Evolutionary conservation across 495 filamentous ascomycete genomes (phyloP).

Genomic region (Penicillium paradoxum): DNA sequence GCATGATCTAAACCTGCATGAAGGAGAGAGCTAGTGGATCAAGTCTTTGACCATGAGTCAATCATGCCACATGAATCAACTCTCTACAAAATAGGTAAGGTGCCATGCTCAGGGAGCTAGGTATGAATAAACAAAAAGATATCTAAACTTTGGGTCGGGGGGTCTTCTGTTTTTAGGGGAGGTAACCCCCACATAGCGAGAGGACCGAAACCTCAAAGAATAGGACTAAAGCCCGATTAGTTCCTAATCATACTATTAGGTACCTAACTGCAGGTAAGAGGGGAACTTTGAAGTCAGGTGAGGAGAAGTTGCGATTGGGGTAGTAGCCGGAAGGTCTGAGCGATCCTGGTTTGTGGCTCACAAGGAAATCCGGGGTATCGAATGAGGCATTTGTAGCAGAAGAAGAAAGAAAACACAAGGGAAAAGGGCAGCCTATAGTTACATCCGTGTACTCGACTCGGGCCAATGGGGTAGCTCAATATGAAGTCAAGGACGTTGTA

Average conservation of each 20-base stretch:
- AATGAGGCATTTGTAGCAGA: background rate
- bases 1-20: too few species aligned
- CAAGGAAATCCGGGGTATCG: background rate
- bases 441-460: background rate
- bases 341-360: background rate
- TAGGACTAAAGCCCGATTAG: background rate
- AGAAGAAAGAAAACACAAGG: background rate
- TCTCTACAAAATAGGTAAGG: too few species aligned
- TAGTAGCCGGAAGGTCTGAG: background rate
- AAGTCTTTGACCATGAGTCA: too few species aligned
- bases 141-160: too few species aligned
- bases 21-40: too few species aligned
- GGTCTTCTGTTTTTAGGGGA: background rate
- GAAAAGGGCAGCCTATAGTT: background rate
- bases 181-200: background rate
- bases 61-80: too few species aligned
- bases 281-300: slow-evolving; percentile 4
- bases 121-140: too few species aligned
- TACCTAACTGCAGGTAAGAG: background rate
- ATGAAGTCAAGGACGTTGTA: slow-evolving; percentile 3
- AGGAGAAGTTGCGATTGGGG: slow-evolving; percentile 8
- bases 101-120: too few species aligned
- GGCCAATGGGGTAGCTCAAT: background rate
- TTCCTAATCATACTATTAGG: too few species aligned
- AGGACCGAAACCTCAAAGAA: background rate